phyloP scores from a whole-genome alignment of 2,329 filamentous ascomycete genomes.

The Beauveria sp. region DNA sequence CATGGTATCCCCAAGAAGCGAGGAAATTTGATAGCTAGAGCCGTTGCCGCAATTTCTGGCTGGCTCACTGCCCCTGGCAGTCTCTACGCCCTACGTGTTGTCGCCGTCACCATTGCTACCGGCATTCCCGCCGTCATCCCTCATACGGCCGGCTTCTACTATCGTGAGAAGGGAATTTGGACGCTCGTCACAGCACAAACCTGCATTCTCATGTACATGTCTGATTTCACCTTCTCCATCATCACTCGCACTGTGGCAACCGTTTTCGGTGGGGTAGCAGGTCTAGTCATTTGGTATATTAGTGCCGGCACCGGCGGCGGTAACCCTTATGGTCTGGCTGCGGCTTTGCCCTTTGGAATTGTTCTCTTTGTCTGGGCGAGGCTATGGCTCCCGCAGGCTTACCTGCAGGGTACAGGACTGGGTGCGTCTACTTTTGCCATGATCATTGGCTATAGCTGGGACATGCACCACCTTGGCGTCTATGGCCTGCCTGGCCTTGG shows the following conservation, averaged over 20 bases:
- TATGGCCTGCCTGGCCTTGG: constrained; percentile 40
- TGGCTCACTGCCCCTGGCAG: constrained; percentile 36
- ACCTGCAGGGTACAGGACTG: constrained; percentile 24
- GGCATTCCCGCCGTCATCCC: constrained; percentile 35
- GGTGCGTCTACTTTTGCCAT: constrained; percentile 31
- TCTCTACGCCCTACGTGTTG: constrained; percentile 39
- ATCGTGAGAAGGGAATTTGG: constrained; percentile 45
- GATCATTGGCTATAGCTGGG: constrained; percentile 39
- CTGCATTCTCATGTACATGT: constrained; percentile 38
- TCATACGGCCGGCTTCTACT: constrained; percentile 39
- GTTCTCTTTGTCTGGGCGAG: constrained; percentile 28
- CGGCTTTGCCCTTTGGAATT: constrained; percentile 32
- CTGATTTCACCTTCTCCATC: constrained; percentile 41
- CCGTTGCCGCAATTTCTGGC: constrained; percentile 24
- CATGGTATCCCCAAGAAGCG: constrained; percentile 5
- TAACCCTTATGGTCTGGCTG: constrained; percentile 42
- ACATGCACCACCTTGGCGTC: constrained; percentile 30
- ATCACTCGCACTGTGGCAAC: constrained; percentile 34
- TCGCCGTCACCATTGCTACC: constrained; percentile 36
- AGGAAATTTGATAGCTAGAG: constrained; percentile 17
- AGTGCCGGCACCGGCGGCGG: constrained; percentile 39
- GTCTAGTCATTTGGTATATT: constrained; percentile 42
- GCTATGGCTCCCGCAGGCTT: constrained; percentile 24
- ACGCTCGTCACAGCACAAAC: constrained; percentile 44
- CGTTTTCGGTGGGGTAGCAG: constrained; percentile 37